A percentile compares a stretch with the other conserved stretches of the same genome.
Evolutionary conservation across 176 grass and related monocot genomes (phyloP).

Genomic region (Leersia perrieri): DNA sequence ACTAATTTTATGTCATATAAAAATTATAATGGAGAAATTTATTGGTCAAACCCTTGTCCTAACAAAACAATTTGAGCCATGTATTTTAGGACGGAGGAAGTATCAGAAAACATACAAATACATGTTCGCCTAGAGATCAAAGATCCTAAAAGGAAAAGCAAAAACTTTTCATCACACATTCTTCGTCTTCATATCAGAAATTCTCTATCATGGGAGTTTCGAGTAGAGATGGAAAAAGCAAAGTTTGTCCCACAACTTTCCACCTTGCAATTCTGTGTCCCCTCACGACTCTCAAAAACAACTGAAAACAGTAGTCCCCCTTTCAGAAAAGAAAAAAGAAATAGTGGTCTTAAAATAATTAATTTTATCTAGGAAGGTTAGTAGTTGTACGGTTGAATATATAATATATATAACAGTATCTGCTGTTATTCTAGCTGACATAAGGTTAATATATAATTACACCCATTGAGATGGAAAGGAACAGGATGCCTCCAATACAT

Average conservation of each 20-base stretch:
- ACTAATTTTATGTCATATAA: no score
- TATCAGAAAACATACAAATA: no score
- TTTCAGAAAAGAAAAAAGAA: no score
- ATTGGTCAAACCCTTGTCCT: no score
- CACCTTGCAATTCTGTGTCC: neutral
- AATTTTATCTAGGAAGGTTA: neutral
- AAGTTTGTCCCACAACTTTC: neutral
- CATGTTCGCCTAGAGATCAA: no score
- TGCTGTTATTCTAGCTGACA: neutral
- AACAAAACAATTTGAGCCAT: no score
- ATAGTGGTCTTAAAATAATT: neutral
- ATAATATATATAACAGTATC: neutral
- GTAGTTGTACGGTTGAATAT: neutral
- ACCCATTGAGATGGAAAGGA: neutral
- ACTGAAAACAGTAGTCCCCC: neutral
- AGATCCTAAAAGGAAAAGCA: neutral
- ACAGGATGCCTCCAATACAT: neutral
- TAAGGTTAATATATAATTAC: neutral
- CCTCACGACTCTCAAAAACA: neutral
- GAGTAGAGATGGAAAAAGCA: neutral
- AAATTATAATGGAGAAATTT: no score
- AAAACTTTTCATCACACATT: neutral
- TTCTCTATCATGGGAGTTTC: neutral
- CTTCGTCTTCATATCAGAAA: neutral
- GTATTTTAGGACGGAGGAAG: no score